These are phyloP conservation scores for Pseudogymnoascus sp. DNA, from an alignment of 2,329 filamentous ascomycete species.

Conservation along the genomic window DNA sequence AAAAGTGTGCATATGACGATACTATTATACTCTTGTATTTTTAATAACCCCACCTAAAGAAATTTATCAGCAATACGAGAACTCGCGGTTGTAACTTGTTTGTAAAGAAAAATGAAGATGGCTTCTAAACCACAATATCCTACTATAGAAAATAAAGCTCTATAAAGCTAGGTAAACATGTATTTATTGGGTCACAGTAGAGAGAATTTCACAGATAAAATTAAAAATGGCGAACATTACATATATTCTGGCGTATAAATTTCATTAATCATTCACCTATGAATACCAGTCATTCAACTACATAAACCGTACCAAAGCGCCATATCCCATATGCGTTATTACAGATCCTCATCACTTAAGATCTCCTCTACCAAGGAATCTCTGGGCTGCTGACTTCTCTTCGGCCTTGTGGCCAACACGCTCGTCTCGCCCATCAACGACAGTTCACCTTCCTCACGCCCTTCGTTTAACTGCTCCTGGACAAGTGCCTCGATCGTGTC, in stretches of 20 bases:
- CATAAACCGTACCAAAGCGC: background rate
- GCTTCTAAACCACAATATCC: too few species aligned
- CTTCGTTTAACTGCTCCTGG: background rate
- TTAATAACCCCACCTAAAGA: background rate
- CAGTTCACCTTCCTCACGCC: background rate
- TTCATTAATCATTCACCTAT: conserved; percentile 5
- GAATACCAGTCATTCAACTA: background rate
- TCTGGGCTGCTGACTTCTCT: background rate
- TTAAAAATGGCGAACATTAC: background rate
- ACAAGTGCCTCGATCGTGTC: background rate
- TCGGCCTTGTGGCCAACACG: conserved; percentile 3
- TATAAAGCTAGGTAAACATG: too few species aligned
- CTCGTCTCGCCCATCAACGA: background rate
- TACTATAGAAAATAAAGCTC: too few species aligned
- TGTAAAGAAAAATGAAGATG: too few species aligned
- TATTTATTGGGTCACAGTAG: background rate
- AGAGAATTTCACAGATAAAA: background rate
- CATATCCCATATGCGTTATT: background rate
- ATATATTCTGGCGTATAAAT: background rate
- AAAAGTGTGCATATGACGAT: background rate
- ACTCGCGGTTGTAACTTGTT: too few species aligned
- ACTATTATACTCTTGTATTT: background rate
- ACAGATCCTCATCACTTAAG: conserved; percentile 24
- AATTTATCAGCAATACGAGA: background rate
- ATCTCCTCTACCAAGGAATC: conserved; percentile 24